Evolutionary conservation across 495 filamentous ascomycete genomes (phyloP).

Genomic region (Hypoxylon trugodes): DNA sequence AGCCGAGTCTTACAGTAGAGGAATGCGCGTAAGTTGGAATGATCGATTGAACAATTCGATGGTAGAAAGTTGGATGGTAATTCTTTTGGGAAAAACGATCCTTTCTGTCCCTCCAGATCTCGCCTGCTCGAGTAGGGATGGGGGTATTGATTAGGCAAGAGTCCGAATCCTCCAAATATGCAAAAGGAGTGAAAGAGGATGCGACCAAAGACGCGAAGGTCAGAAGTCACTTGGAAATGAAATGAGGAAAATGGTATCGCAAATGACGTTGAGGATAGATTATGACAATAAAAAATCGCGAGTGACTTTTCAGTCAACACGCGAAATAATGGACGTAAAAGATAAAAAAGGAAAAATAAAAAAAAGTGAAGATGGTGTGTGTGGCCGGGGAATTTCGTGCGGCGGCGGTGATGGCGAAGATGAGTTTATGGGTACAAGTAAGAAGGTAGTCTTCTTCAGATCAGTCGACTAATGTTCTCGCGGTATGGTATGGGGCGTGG

Average conservation of each 20-base stretch:
- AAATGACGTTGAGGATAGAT: slow-evolving; percentile 24
- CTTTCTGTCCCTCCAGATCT: slow-evolving; percentile 11
- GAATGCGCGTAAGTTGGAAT: slow-evolving; percentile 23
- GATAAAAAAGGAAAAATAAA: slow-evolving; percentile 32
- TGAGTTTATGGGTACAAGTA: slow-evolving; percentile 19
- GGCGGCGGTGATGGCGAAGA: slow-evolving; percentile 48
- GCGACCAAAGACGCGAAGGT: slow-evolving; percentile 31
- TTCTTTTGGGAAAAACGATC: slow-evolving; percentile 19
- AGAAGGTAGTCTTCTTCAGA: too few relatives aligned
- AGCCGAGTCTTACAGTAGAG: not conserved
- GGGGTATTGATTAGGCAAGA: slow-evolving; percentile 29
- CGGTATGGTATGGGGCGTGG: slow-evolving; percentile 45
- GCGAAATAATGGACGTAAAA: too few relatives aligned
- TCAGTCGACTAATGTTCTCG: slow-evolving; percentile 43
- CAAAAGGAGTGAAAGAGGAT: slow-evolving; percentile 37
- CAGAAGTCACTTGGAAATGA: slow-evolving; percentile 23
- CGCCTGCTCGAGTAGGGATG: slow-evolving; percentile 15
- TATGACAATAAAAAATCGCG: slow-evolving; percentile 23
- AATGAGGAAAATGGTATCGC: slow-evolving; percentile 20
- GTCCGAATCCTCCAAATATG: slow-evolving; percentile 23
- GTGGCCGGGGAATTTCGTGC: slow-evolving; percentile 41
- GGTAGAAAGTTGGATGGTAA: not conserved
- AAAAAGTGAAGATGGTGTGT: slow-evolving; percentile 37
- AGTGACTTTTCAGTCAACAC: slow-evolving; percentile 21
- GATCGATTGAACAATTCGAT: slow-evolving; percentile 16